Evolutionary conservation across 202 grass and related monocot species (phyloP).

Genomic region (Carex sylvatica): DNA sequence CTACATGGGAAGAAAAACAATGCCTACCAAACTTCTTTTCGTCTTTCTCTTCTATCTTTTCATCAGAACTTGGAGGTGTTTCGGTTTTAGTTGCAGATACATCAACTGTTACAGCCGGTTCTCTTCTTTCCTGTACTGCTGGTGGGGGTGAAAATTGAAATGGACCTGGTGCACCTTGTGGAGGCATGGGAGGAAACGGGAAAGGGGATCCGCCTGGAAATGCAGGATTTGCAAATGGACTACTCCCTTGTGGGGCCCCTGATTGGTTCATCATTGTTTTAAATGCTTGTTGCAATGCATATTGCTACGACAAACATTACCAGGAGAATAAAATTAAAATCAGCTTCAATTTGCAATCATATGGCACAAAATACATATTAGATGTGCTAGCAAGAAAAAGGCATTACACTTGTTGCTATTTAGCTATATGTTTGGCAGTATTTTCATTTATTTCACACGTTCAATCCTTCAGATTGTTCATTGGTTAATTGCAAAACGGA

Average conservation of each 20-base stretch:
- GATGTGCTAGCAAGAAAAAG: background rate
- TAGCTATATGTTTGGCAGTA: slow-evolving; percentile 19
- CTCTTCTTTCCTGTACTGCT: slow-evolving; percentile 36
- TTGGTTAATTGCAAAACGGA: background rate
- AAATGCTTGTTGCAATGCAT: slow-evolving; percentile 87
- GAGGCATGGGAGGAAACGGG: slow-evolving; percentile 66
- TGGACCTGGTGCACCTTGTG: slow-evolving; percentile 38
- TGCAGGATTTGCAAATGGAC: slow-evolving; percentile 39
- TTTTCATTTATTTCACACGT: background rate
- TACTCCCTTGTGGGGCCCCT: slow-evolving; percentile 34
- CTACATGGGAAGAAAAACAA: slow-evolving; percentile 16
- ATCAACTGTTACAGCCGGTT: slow-evolving; percentile 58
- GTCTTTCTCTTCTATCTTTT: slow-evolving; percentile 39
- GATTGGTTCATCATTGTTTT: slow-evolving; percentile 90
- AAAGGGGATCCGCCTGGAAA: slow-evolving; percentile 50
- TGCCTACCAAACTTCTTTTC: slow-evolving; percentile 80
- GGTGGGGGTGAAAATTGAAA: slow-evolving; percentile 38
- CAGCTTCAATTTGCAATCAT: background rate
- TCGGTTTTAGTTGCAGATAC: slow-evolving; percentile 63
- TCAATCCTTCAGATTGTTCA: background rate
- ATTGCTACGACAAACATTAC: slow-evolving; percentile 52
- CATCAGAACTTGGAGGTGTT: slow-evolving; percentile 37
- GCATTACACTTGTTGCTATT: background rate
- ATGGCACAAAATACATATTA: slow-evolving; percentile 7
- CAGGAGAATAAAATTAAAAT: slow-evolving; percentile 21